Evolutionary conservation across 2,329 filamentous ascomycete genomes (phyloP), one percentile per base, ranked within the genome.

Genomic region (Trichoderma sp.): DNA sequence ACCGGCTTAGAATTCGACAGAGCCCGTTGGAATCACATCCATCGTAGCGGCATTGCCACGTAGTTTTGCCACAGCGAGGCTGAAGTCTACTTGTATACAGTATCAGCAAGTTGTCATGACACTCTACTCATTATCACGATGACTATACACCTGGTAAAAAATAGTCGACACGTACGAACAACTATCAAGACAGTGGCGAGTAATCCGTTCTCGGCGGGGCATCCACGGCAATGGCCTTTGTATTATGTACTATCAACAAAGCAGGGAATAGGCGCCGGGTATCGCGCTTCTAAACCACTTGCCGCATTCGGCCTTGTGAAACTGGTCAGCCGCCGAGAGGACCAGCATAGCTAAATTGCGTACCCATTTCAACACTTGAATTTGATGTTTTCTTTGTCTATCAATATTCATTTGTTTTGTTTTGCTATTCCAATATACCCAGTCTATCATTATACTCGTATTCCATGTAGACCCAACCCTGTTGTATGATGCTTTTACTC

Each of bases 401-500:
- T 21, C 33, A 71, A 53, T 50, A 2, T 62, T 29, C 38, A 4
- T 56, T 64, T 62, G 9, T 29, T 56, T 64, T 62, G 9, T 38
- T 56, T 35, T n/a, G 3, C 12, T 35, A 14, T 6, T 33, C 60
- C 45, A 65, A 29, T 56, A 56, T 35, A 7, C 45, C 60, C 41
- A 38, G 14, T 65, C 29, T 73, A 65, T 65, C 50, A 8, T 21
- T 24, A 31, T 50, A 72, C 12, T 27, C 35, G 21, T 64, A 72
- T 27, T 27, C 38, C 69, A 72, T n/a, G n/a, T 21, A 56, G 29
- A 29, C 14, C 12, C 24, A 53, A 38, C 3, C 21, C 24, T n/a
- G 12, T 3, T 45, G 7, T n/a, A n/a, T 45, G 18, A n/a, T 38
- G 24, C 29, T 21, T 41, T 76, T 56, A 76, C 45, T 76, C 74